Conservation (phyloP, 352 stramenopile genomes). For the Achlya hypogyna region DNA sequence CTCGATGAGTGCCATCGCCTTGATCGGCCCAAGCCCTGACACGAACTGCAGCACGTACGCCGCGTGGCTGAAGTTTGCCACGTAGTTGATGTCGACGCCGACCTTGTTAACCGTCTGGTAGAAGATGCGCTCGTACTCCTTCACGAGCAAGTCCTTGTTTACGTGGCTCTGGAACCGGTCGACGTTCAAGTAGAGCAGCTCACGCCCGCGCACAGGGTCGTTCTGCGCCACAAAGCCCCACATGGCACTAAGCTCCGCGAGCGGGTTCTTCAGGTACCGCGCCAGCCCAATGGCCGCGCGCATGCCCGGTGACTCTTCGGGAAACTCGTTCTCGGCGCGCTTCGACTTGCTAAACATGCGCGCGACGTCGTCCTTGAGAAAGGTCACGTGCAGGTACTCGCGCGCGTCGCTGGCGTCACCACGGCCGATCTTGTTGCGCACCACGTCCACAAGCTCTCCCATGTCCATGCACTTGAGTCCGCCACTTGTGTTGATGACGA, state of each 20-base stretch:
- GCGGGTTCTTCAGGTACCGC: conserved; percentile 76
- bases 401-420: conserved; percentile 63
- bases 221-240: conserved; percentile 76
- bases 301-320: conserved; percentile 73
- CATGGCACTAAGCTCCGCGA: conserved; percentile 76
- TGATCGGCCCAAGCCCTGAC: conserved; percentile 71
- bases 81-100: conserved; percentile 80
- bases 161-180: conserved; percentile 80
- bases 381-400: conserved; percentile 82
- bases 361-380: conserved; percentile 81
- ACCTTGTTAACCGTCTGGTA: conserved; percentile 81
- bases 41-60: conserved; percentile 85
- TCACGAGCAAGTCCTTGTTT: conserved; percentile 75
- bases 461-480: conserved; percentile 87
- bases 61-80: conserved; percentile 83
- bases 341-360: conserved; percentile 85
- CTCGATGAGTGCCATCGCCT: conserved; percentile 68
- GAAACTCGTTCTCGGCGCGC: conserved; percentile 73
- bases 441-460: conserved; percentile 75
- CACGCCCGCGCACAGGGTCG: conserved; percentile 63
- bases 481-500: conserved; percentile 84
- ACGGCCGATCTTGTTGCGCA: conserved; percentile 62
- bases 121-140: conserved; percentile 82
- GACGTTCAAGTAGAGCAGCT: conserved; percentile 80
- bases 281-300: conserved; percentile 66